Percentiles rank a stretch among this genome's conserved stretches.
Evolutionary conservation across 2,329 filamentous ascomycete species (phyloP).

Genomic region (Cyclaneusma minus): DNA sequence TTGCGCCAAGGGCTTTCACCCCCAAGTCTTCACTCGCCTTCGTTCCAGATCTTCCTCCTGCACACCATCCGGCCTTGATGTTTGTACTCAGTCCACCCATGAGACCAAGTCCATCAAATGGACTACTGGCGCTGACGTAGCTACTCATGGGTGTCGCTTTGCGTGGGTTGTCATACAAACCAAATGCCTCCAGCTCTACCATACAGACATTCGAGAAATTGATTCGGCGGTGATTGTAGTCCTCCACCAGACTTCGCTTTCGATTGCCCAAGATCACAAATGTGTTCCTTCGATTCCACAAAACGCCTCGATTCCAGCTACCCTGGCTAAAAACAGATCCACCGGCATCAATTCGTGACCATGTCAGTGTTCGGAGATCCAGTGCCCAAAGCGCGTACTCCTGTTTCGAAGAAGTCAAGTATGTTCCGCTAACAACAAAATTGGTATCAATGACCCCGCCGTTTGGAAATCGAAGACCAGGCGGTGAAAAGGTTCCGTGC

Average conservation of each 20-base stretch:
- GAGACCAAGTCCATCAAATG: slow-evolving; percentile 38
- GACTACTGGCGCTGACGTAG: slow-evolving; percentile 72
- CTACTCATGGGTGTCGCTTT: slow-evolving; percentile 63
- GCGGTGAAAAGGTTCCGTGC: slow-evolving; percentile 74
- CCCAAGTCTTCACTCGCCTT: slow-evolving; percentile 74
- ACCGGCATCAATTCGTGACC: slow-evolving; percentile 91
- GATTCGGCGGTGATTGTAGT: slow-evolving; percentile 94
- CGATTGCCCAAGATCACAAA: slow-evolving; percentile 93
- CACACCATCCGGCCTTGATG: slow-evolving; percentile 45
- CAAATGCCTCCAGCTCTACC: slow-evolving; percentile 93
- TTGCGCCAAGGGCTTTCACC: slow-evolving; percentile 59
- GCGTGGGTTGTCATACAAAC: slow-evolving; percentile 89
- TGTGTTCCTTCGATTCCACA: slow-evolving; percentile 87
- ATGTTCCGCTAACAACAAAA: slow-evolving; percentile 94
- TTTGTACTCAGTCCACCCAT: slow-evolving; percentile 28
- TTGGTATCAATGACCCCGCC: slow-evolving; percentile 90
- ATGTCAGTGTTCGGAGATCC: slow-evolving; percentile 74
- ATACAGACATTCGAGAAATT: slow-evolving; percentile 96
- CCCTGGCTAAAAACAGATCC: slow-evolving; percentile 90
- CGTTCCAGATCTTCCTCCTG: slow-evolving; percentile 62
- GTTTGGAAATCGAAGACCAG: slow-evolving; percentile 87
- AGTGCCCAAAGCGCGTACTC: slow-evolving; percentile 96
- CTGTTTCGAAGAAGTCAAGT: slow-evolving; percentile 93
- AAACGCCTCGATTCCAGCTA: slow-evolving; percentile 89
- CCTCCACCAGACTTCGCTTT: slow-evolving; percentile 84